Evolutionary conservation across 768 basidiomycete species (phyloP).

Genomic region (Crepidotus variabilis): DNA sequence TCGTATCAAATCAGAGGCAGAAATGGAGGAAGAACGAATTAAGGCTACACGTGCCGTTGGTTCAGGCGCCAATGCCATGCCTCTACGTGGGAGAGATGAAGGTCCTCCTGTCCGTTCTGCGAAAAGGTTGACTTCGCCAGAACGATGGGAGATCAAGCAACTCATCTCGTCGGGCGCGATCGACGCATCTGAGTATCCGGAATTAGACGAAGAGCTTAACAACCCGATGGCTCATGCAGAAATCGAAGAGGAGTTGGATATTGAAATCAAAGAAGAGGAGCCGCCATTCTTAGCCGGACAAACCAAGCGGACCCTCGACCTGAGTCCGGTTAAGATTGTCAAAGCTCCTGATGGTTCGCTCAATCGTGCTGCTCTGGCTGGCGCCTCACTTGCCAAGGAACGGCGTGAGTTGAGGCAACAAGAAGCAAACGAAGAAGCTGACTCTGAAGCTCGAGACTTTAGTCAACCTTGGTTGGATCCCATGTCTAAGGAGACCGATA

Average conservation of each 20-base stretch:
- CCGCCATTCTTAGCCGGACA: slow-evolving; percentile 95
- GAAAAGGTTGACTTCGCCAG: slow-evolving; percentile 90
- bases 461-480: slow-evolving; percentile 97
- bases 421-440: slow-evolving; percentile 90
- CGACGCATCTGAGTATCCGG: slow-evolving; percentile 90
- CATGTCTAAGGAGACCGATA: slow-evolving; percentile 86
- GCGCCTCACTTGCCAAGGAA: slow-evolving; percentile 92
- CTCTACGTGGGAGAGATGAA: slow-evolving; percentile 54
- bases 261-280: slow-evolving; percentile 96
- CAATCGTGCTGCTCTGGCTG: slow-evolving; percentile 92
- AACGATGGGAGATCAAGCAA: slow-evolving; percentile 99
- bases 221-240: slow-evolving; percentile 78
- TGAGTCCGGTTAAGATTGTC: slow-evolving; percentile 97
- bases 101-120: slow-evolving; percentile 68
- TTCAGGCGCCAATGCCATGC: slow-evolving; percentile 85
- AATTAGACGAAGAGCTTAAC: slow-evolving; percentile 81
- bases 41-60: slow-evolving; percentile 53
- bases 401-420: slow-evolving; percentile 91
- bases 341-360: slow-evolving; percentile 98
- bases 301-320: slow-evolving; percentile 90
- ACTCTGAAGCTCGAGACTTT: slow-evolving; percentile 92
- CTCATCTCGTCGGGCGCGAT: slow-evolving; percentile 94
- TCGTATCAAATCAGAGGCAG: slow-evolving; percentile 90
- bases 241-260: slow-evolving; percentile 94
- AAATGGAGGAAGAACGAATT: slow-evolving; percentile 78